Evolutionary conservation across 2,329 filamentous ascomycete species (phyloP), one percentile per base, ranked within the genome.

Genomic region (Fusarium piperis): DNA sequence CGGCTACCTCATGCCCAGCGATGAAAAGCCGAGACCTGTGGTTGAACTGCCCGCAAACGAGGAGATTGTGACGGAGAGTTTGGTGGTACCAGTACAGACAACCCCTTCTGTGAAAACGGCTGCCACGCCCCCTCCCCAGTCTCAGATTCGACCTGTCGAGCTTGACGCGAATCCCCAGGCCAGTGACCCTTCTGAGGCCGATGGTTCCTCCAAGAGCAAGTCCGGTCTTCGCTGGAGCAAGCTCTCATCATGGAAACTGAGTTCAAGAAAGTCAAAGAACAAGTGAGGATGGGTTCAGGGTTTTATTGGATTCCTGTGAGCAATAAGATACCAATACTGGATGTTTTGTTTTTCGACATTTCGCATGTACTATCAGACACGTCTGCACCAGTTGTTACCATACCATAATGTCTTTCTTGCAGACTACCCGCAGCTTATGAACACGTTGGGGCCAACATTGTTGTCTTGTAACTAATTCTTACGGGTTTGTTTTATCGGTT

Each of bases 161-260:
- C 62, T 76, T 9, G 23, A 59, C 2, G 65, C 73, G 3, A 62
- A 71, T 23, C 20, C 33, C 16, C 32, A 3, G 5, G 13, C 46
- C 5, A 67, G 53, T 8, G 23, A 38, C 11, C 62, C 65, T 2
- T 55, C 53, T 7, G 60, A 60, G 12, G 15, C 74, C 15, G 72
- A 76, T 15, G 60, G 36, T 5, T 63, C 70, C 0, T 38, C 32
- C 6, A 75, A 74, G 26, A 62, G 55, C 0, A 67, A 68, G 8
- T 16, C 28, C 3, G 23, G 28, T 2, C 69, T 68, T 9, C 69
- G 70, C 0, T 76, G 73, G 74, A 46, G 41, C 8, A 76, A 66
- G n/a, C 6, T 74, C 8, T 72, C 73, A 2, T 68, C 71, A 6
- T 76, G 67, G 73, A 76, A 76, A 33, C n/a, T 76, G 6, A 57